phyloP scores from a whole-genome alignment of 2,329 filamentous ascomycete genomes.

The Fusarium nematophilum region DNA sequence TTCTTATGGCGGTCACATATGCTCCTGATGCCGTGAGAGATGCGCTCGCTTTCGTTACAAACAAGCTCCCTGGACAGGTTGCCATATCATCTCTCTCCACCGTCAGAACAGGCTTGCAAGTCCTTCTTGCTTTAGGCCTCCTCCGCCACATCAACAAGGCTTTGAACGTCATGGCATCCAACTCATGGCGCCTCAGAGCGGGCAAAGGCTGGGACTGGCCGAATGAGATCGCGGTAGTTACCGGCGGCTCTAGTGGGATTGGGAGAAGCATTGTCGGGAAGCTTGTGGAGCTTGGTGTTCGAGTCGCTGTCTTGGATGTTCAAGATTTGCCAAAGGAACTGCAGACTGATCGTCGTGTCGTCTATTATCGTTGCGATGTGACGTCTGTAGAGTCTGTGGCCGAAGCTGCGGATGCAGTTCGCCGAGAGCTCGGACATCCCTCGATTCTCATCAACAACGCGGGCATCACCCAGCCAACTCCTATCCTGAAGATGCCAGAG shows the following conservation, averaged over 20 bases:
- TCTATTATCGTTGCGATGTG: constrained; percentile 53
- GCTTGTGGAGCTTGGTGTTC: constrained; percentile 58
- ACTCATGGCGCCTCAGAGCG: constrained; percentile 43
- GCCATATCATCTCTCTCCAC: constrained; percentile 7
- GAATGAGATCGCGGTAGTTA: constrained; percentile 57
- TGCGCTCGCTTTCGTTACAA: constrained; percentile 13
- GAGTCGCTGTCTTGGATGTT: constrained; percentile 77
- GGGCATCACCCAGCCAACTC: constrained; percentile 68
- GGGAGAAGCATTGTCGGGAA: constrained; percentile 50
- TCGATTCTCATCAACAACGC: constrained; percentile 80
- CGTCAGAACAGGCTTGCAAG: constrained; percentile 18
- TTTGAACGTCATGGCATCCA: constrained; percentile 44
- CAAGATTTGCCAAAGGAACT: constrained; percentile 43
- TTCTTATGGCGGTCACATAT: constrained; percentile 28
- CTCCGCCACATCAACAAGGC: constrained; percentile 38
- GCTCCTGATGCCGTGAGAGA: constrained; percentile 26
- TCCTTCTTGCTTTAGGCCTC: constrained; percentile 41
- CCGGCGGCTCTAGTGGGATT: constrained; percentile 58
- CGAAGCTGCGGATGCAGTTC: constrained; percentile 53
- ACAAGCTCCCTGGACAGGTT: constrained; percentile 12
- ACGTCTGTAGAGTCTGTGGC: constrained; percentile 58
- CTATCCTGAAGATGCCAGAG: constrained; percentile 67
- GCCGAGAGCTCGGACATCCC: constrained; percentile 65
- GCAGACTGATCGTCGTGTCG: constrained; percentile 35
- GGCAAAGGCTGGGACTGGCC: constrained; percentile 50